Evolutionary conservation across 495 filamentous ascomycete species (phyloP).

Genomic region (Cercophora scortea): DNA sequence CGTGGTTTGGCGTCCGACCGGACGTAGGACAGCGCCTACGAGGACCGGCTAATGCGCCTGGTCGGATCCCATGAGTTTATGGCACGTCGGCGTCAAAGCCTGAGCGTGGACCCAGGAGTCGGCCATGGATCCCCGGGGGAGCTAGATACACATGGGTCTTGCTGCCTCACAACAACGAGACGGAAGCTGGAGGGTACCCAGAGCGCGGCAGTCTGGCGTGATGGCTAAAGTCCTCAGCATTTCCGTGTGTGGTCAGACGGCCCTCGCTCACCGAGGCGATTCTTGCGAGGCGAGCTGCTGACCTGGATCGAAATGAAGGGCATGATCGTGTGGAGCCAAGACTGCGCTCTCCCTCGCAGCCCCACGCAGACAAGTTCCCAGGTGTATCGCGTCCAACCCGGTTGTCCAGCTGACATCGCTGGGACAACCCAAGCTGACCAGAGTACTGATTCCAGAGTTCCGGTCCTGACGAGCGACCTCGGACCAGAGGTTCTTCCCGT

Average conservation of each 20-base stretch:
- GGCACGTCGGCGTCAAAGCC: slow-evolving; percentile 37
- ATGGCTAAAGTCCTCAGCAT: slow-evolving; percentile 14
- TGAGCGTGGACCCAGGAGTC: slow-evolving; percentile 31
- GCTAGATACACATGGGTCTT: slow-evolving; percentile 17
- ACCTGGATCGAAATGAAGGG: slow-evolving; percentile 12
- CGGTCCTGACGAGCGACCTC: slow-evolving; percentile 55
- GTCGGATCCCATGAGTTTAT: slow-evolving; percentile 40
- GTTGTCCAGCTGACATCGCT: slow-evolving; percentile 26
- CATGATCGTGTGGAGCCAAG: slow-evolving; percentile 35
- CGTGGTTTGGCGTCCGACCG: slow-evolving; percentile 56
- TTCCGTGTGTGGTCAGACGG: slow-evolving; percentile 32
- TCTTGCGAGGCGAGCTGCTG: slow-evolving; percentile 32
- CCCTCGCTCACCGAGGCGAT: slow-evolving; percentile 36
- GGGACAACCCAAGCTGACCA: slow-evolving; percentile 45
- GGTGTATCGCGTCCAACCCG: slow-evolving; percentile 8
- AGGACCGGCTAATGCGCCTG: slow-evolving; percentile 73
- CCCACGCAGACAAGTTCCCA: slow-evolving; percentile 14
- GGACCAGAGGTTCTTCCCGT: slow-evolving; percentile 53
- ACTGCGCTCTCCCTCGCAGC: slow-evolving; percentile 29
- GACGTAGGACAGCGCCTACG: slow-evolving; percentile 35
- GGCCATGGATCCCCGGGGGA: slow-evolving; percentile 4
- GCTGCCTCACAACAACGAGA: not conserved
- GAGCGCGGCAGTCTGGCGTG: slow-evolving; percentile 25
- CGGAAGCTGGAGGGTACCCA: slow-evolving; percentile 22
- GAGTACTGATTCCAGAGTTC: slow-evolving; percentile 52